Evolutionary conservation across 345 rosid species (phyloP).

Genomic region (Syzygium aromaticum): DNA sequence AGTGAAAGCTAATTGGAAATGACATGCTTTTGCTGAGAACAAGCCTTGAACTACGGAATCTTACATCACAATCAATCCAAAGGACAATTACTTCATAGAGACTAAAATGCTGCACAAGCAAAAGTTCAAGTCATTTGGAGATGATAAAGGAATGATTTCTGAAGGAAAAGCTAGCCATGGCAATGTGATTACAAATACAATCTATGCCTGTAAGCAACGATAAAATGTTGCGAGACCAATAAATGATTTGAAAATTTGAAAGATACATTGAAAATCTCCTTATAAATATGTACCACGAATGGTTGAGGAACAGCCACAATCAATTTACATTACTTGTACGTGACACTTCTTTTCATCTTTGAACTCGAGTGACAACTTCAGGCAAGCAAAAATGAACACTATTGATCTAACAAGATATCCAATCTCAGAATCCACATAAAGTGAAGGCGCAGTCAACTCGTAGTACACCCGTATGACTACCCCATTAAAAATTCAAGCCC

Average conservation of each 20-base stretch:
- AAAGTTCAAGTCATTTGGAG: neutral
- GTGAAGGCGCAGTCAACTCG: neutral
- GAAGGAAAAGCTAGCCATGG: neutral
- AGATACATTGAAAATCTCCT: neutral
- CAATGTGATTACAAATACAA: neutral
- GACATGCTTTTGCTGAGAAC: neutral
- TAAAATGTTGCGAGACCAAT: neutral
- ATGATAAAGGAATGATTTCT: neutral
- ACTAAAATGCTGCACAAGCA: neutral
- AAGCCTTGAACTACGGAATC: neutral
- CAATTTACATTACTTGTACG: neutral
- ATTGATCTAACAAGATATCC: neutral
- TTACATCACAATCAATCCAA: neutral
- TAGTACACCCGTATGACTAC: neutral
- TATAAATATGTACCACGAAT: neutral
- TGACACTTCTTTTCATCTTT: neutral
- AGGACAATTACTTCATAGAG: neutral
- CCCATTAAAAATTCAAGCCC: neutral
- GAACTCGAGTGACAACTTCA: neutral
- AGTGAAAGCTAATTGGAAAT: neutral
- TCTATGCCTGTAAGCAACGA: neutral
- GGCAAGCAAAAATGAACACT: neutral
- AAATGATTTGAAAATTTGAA: neutral
- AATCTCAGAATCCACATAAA: neutral
- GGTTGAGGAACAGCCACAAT: neutral